A percentile compares a stretch with the other conserved stretches of the same genome.
These are phyloP conservation scores for Aspergillus wentii DNA, from an alignment of 495 filamentous ascomycete genomes.

Conservation along the genomic window DNA sequence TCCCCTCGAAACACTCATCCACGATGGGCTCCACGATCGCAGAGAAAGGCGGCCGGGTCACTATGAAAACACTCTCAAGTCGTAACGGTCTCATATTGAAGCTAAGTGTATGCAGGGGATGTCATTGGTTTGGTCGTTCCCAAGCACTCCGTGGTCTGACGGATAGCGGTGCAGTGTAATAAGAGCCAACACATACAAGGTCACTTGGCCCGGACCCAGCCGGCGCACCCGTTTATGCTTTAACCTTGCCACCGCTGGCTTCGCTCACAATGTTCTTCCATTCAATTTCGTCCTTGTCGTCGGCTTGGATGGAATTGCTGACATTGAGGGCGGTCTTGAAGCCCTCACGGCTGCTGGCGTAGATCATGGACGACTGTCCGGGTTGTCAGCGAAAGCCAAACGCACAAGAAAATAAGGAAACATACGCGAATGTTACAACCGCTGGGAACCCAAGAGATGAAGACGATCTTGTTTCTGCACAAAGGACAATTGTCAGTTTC, in stretches of 20 bases:
- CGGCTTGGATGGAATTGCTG: conserved; percentile 82
- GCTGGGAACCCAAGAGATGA: conserved; percentile 90
- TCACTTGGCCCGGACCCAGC: conserved; percentile 38
- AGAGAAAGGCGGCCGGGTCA: conserved; percentile 6
- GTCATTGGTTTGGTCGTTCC: conserved; percentile 28
- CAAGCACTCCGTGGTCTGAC: conserved; percentile 14
- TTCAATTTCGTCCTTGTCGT: conserved; percentile 86
- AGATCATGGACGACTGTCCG: conserved; percentile 71
- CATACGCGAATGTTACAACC: conserved; percentile 76
- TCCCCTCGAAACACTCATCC: conserved; percentile 14
- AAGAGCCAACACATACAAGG: conserved; percentile 10
- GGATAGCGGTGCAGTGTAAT: conserved; percentile 13
- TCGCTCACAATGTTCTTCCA: conserved; percentile 70
- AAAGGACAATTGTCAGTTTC: conserved; percentile 1
- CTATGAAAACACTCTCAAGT: conserved; percentile 22
- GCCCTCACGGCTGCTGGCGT: conserved; percentile 90
- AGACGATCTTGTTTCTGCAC: conserved; percentile 86
- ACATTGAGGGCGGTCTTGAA: conserved; percentile 84
- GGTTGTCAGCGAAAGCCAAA: conserved; percentile 22
- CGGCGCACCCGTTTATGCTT: conserved; percentile 33
- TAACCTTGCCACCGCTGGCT: conserved; percentile 70
- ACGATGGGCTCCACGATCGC: conserved; percentile 15
- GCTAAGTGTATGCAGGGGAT: conserved; percentile 30
- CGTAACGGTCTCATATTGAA: conserved; percentile 44
- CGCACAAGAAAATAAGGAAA: conserved; percentile 10